Percentiles rank a stretch among this genome's conserved stretches.
phyloP scores from a whole-genome alignment of 768 basidiomycete species.

The Botryobasidium botryosum region DNA sequence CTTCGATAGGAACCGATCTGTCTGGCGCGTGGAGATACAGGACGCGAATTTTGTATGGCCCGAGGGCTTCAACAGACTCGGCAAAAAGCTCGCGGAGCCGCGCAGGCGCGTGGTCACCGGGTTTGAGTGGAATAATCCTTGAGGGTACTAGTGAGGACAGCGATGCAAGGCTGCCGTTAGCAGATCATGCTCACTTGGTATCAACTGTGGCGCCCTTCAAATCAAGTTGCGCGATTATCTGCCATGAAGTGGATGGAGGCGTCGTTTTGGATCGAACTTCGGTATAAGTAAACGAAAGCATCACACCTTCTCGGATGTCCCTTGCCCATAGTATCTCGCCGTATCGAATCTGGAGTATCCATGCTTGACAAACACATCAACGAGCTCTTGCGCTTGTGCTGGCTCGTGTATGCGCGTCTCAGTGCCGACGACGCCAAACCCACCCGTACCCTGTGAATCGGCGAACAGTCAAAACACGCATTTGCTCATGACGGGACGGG shows the following conservation, averaged over 20 bases:
- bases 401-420: slow-evolving; percentile 24
- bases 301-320: slow-evolving; percentile 37
- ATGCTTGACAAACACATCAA: slow-evolving; percentile 27
- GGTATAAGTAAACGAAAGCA: too few relatives aligned
- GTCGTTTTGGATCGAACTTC: too few relatives aligned
- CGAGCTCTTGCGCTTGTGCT: slow-evolving; percentile 27
- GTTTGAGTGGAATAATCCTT: slow-evolving; percentile 8
- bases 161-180: too few relatives aligned
- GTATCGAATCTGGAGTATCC: slow-evolving; percentile 23
- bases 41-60: slow-evolving; percentile 14
- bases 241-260: too few relatives aligned
- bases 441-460: too few relatives aligned
- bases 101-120: slow-evolving; percentile 8
- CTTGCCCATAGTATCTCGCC: slow-evolving; percentile 27
- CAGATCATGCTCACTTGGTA: too few relatives aligned
- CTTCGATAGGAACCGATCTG: slow-evolving; percentile 29
- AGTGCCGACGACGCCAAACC: too few relatives aligned
- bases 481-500: too few relatives aligned
- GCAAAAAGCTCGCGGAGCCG: slow-evolving; percentile 8
- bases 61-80: slow-evolving; percentile 4
- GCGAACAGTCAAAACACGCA: too few relatives aligned
- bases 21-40: slow-evolving; percentile 32
- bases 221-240: too few relatives aligned
- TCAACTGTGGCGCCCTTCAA: slow-evolving; percentile 28
- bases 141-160: too few relatives aligned